Base-by-base conservation (phyloP, 2,329 filamentous ascomycete genomes). In the Penicillium psychrosexuale region DNA sequence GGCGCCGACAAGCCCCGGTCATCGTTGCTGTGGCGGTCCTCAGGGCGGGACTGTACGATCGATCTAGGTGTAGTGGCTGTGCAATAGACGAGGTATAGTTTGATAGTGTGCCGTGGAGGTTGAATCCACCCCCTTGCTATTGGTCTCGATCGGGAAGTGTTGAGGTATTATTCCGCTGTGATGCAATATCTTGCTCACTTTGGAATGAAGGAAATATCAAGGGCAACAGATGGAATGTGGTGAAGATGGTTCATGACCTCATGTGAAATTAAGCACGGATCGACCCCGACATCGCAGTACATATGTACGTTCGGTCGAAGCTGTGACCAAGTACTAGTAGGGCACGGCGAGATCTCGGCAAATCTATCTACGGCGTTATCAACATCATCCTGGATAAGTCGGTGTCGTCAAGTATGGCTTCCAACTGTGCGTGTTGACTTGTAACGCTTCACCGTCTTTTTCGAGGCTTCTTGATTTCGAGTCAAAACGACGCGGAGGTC, bases 361-460 rank as follows among this genome's bases (percentile, higher is more conserved):
- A 17, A 51, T 22, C 33, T 8, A 12, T 19, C 28, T 43, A 34
- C 9, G 31, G 17, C 5, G 28, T 34, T 38, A 17, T 48, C 34
- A 30, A 19, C 3, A 51, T 34, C 22, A 28, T 28, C 28, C 44
- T 30, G 12, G 44, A 58, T 47, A 43, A 28, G 22, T 38, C 46
- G 50, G 45, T 27, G 48, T 47, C 43, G 30, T 47, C 47, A n/a
- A n/a, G 43, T 44, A 51, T 52, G 49, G 28, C 24, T 24, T 33
- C 19, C 45, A 46, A 28, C 28, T 28, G 28, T 43, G 38, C 42
- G 39, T 50, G 50, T 59, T 58, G 53, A 59, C 48, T 53, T 57
- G 49, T 55, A 36, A 40, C 24, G 39, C 24, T 56, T 62, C 62
- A 65, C 62, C 62, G 62, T 65, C 62, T 65, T 64, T 65, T 65